Conservation (phyloP, 1,284 basidiomycete species). For the Irpex sp. region DNA sequence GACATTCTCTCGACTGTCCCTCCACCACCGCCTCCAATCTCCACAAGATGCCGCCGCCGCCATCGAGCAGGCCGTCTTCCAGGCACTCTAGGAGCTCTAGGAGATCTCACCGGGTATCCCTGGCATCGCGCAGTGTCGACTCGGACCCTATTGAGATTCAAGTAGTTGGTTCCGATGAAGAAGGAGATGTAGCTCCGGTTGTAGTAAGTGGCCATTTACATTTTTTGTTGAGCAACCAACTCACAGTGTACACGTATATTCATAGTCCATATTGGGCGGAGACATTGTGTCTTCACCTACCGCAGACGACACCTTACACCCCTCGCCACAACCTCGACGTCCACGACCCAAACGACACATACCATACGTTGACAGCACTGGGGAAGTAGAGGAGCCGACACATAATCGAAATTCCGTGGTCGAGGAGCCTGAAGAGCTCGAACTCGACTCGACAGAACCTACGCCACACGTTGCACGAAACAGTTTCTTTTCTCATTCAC, state of each 20-base stretch:
- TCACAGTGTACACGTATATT: not conserved
- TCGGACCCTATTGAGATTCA: not conserved
- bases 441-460: no score
- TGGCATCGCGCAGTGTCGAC: not conserved
- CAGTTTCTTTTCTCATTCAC: not conserved
- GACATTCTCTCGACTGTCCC: not conserved
- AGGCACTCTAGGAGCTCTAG: not conserved
- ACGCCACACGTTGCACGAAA: not conserved
- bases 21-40: not conserved
- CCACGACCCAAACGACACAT: not conserved
- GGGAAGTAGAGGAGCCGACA: not conserved
- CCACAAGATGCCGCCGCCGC: not conserved
- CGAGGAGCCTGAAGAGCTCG: not conserved
- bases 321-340: not conserved
- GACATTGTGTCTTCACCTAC: not conserved
- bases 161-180: not conserved
- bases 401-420: not conserved
- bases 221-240: not conserved
- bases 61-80: not conserved
- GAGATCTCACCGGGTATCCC: not conserved
- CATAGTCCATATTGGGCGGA: not conserved
- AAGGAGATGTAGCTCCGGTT: not conserved
- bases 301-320: not conserved
- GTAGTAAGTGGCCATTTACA: not conserved
- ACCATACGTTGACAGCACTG: not conserved